Evolutionary conservation across 140 eudicot species (phyloP), one percentile per base, ranked within the genome.

Genomic region (Cichorium intybus): DNA sequence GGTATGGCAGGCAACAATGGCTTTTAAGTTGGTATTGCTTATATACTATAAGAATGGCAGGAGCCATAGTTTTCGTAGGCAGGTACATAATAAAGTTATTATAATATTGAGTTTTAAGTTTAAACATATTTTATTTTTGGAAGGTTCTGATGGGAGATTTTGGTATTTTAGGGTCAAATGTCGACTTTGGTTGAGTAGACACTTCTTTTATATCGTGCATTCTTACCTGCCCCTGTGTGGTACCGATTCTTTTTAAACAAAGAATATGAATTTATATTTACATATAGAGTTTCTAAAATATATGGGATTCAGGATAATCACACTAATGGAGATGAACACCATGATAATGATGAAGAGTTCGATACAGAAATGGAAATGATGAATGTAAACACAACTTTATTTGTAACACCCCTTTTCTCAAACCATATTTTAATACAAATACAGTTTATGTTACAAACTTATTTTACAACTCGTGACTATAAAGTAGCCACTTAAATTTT

Each of bases 151-250:
- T 39, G 45, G 63, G 53, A 16, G 14, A 1, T 16, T n/a, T 29
- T 49, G 56, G 17, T 33, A 46, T 64, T 81, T 27, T 59, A 90
- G 98, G 98, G 96, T 33, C 98, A 88, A 81, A 81, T 92, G 87
- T 69, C 88, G 75, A 92, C 98, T 77, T 76, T 88, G 64, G 89
- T 92, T 62, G 98, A 92, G 72, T 92, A 88, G 69, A 26, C 85
- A 4, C 73, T 92, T 70, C 81, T 85, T 53, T 68, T 92, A 48
- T 92, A 92, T 66, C 96, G 98, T 21, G 85, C 96, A 21, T 78
- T 92, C 73, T 81, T 92, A 65, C 98, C 98, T 14, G 79, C 96
- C 64, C 98, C 98, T 17, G 95, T 88, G 28, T 92, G 98, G 98
- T 92, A 88, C 77, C 86, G 98, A 10, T 92, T 92, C 81, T 92